Conservation (phyloP, 805 yeast genomes). For the Clavispora vitiphila region DNA sequence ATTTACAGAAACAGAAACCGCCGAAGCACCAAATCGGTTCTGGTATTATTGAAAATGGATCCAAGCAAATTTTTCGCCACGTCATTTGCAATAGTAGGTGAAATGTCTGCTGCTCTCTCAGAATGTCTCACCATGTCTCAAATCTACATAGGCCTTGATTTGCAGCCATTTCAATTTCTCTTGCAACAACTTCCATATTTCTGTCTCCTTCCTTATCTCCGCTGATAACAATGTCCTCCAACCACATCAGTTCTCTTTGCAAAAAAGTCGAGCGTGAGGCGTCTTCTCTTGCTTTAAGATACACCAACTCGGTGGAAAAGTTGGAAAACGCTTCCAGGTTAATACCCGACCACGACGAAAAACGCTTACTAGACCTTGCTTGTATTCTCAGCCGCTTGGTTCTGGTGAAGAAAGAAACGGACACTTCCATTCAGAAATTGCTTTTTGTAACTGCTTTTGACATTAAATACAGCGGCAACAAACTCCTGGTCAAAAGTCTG, state of each 20-base stretch:
- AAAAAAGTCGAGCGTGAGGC: neutral
- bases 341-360: neutral
- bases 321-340: neutral
- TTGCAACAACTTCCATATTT: no score
- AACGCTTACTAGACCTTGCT: neutral
- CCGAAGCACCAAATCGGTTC: no score
- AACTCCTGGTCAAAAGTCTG: neutral
- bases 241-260: neutral
- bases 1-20: no score
- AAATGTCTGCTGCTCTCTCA: no score
- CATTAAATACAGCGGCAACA: neutral
- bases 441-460: neutral
- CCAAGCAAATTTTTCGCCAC: no score
- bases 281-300: neutral
- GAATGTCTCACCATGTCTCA: no score
- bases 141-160: no score
- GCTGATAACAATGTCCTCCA: neutral
- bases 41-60: no score
- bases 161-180: no score
- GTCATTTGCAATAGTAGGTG: no score
- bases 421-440: neutral
- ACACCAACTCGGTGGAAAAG: neutral
- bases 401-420: neutral
- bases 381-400: neutral
- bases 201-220: no score